Conservation (phyloP, 441 rosid species). For the Geranium incanum region DNA sequence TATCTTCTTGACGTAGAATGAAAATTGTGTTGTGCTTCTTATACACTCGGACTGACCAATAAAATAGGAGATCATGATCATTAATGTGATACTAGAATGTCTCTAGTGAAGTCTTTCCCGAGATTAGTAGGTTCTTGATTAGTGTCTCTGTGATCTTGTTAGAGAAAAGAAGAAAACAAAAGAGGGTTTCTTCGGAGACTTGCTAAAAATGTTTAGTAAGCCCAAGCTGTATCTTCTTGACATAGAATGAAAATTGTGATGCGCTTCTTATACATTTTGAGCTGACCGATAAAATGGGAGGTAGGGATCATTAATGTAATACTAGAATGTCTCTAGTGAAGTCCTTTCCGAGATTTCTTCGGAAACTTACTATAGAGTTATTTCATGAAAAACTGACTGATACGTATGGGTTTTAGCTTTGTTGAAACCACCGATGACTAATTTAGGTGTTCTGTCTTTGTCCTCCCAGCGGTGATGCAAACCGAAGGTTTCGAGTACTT, state of each 20-base stretch:
- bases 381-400: no score
- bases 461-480: conserved; percentile 53
- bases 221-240: neutral
- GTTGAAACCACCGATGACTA: neutral
- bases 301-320: neutral
- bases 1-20: neutral
- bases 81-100: neutral
- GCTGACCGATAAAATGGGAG: neutral
- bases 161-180: no score
- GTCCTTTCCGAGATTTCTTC: neutral
- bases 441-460: neutral
- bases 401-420: no score
- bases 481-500: conserved; percentile 64
- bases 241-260: neutral
- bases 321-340: neutral
- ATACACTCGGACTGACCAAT: no score
- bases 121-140: neutral
- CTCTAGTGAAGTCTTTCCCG: neutral
- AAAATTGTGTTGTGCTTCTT: no score
- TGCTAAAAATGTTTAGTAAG: no score
- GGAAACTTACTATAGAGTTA: neutral
- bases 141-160: no score
- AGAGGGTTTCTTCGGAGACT: neutral
- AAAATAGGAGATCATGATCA: neutral
- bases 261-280: no score